phyloP scores from a whole-genome alignment of 202 grass and related monocot species.

The Schoenoplectus tabernaemontani region DNA sequence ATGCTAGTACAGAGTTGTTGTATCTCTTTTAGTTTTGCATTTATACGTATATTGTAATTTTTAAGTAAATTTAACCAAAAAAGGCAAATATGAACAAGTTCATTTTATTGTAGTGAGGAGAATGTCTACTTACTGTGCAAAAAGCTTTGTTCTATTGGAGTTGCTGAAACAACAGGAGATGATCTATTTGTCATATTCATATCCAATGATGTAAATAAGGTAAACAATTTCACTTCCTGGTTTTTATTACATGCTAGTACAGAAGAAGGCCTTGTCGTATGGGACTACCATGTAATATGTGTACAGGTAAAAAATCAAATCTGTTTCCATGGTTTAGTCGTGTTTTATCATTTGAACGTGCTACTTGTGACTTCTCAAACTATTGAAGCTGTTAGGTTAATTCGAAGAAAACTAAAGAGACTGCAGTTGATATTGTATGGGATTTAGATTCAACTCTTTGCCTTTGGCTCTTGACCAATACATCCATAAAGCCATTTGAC shows the following conservation, averaged over 20 bases:
- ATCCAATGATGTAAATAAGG: conserved; percentile 70
- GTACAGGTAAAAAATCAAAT: conserved; percentile 57
- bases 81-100: not conserved
- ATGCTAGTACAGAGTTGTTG: not conserved
- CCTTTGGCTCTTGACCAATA: conserved; percentile 53
- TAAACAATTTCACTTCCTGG: conserved; percentile 8
- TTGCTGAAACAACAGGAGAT: conserved; percentile 39
- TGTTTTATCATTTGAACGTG: not conserved
- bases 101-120: conserved; percentile 60
- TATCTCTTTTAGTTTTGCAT: not conserved
- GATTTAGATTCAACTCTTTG: conserved; percentile 92
- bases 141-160: conserved; percentile 47
- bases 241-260: no score
- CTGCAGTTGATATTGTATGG: conserved; percentile 53
- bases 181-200: conserved; percentile 83
- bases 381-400: conserved; percentile 43
- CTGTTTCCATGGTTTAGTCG: not conserved
- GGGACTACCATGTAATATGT: conserved; percentile 97
- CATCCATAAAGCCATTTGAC: conserved; percentile 41
- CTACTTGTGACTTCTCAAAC: not conserved
- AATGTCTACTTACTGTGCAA: conserved; percentile 85
- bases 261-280: conserved; percentile 54
- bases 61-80: not conserved
- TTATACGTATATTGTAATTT: not conserved
- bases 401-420: conserved; percentile 45